Conservation (phyloP, 371 early-diverging fungal genomes). For the Mortierella polycephala region DNA sequence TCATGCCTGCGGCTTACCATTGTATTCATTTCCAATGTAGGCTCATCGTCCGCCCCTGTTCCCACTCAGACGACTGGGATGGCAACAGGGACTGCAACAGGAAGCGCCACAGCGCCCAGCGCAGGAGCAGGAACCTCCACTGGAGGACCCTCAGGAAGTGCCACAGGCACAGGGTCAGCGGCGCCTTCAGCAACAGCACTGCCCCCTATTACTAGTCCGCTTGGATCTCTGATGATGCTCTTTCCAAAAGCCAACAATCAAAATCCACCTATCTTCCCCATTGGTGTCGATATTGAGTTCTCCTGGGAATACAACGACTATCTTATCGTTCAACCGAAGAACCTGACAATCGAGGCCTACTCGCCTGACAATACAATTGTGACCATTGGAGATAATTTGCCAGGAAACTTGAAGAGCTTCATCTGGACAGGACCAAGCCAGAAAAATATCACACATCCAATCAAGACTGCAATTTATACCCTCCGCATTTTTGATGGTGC, state of each 20-base stretch:
- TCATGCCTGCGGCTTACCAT: too few relatives aligned
- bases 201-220: background rate
- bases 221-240: constrained; percentile 17
- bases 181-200: constrained; percentile 10
- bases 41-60: background rate
- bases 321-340: constrained; percentile 18
- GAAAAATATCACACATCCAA: constrained; percentile 19
- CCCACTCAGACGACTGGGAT: background rate
- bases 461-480: constrained; percentile 29
- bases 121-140: background rate
- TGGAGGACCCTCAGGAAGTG: too few relatives aligned
- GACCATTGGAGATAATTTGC: constrained; percentile 27
- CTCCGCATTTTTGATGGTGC: constrained; percentile 47
- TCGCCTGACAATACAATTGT: constrained; percentile 11
- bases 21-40: background rate
- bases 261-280: constrained; percentile 32
- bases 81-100: constrained; percentile 1
- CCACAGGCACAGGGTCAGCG: constrained; percentile 16
- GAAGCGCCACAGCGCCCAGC: background rate
- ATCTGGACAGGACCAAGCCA: constrained; percentile 39
- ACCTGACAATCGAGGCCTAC: constrained; percentile 44
- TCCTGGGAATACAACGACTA: constrained; percentile 29
- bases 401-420: constrained; percentile 30
- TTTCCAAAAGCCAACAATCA: constrained; percentile 12
- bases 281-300: constrained; percentile 39